These are phyloP conservation scores for Sanguinoderma infundibulare DNA, from an alignment of 1,284 basidiomycete genomes.

Conservation along the genomic window DNA sequence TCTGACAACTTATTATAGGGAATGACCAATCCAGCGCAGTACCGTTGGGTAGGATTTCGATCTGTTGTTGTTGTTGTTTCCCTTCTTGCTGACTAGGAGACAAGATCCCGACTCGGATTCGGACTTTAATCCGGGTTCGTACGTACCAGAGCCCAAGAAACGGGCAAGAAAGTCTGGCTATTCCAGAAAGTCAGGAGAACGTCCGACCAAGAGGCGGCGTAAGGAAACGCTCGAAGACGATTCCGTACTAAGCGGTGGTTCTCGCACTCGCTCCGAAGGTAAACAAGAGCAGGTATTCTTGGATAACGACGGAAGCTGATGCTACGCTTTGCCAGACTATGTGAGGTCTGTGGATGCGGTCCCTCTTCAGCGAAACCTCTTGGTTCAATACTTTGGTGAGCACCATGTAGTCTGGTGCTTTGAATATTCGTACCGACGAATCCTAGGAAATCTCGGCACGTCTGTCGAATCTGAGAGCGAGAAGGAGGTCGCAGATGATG, in stretches of 20 bases:
- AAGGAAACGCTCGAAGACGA: conserved; percentile 6
- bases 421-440: too few relatives aligned
- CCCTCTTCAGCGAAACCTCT: conserved; percentile 20
- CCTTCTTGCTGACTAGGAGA: background rate
- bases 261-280: background rate
- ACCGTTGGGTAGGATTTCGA: background rate
- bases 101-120: conserved; percentile 29
- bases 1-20: background rate
- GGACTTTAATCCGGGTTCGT: conserved; percentile 30
- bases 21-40: background rate
- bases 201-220: conserved; percentile 13
- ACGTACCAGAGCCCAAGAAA: conserved; percentile 16
- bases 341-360: conserved; percentile 1
- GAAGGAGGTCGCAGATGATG: conserved; percentile 20
- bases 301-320: too few relatives aligned
- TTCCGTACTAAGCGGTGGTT: background rate
- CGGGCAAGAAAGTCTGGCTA: conserved; percentile 7
- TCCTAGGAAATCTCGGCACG: conserved; percentile 24
- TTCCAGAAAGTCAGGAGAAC: conserved; percentile 1
- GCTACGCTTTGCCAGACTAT: background rate
- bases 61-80: background rate
- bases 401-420: background rate
- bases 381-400: conserved; percentile 29
- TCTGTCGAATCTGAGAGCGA: conserved; percentile 27
- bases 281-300: background rate